phyloP scores from a whole-genome alignment of 2,329 filamentous ascomycete species.

The Xylaria digitata region DNA sequence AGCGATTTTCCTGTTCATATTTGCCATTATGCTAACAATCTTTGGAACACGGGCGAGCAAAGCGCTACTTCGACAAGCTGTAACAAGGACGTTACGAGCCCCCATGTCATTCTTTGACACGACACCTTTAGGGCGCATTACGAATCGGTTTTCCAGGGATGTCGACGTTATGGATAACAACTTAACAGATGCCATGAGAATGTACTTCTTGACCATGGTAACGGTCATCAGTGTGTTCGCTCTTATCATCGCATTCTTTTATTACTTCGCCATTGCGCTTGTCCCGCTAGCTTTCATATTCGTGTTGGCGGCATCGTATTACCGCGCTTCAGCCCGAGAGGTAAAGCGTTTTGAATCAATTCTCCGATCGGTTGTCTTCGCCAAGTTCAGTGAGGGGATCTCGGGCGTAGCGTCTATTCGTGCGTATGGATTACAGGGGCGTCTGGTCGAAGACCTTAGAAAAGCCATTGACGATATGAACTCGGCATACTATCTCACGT shows the following conservation, averaged over 20 bases:
- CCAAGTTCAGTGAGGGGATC: conserved; percentile 90
- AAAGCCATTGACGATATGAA: conserved; percentile 90
- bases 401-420: conserved; percentile 86
- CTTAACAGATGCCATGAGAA: conserved; percentile 87
- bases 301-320: conserved; percentile 85
- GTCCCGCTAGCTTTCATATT: conserved; percentile 79
- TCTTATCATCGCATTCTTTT: conserved; percentile 93
- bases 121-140: conserved; percentile 92
- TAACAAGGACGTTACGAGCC: conserved; percentile 77
- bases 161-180: conserved; percentile 98
- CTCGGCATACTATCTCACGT: conserved; percentile 92
- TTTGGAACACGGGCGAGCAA: conserved; percentile 85
- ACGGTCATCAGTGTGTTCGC: conserved; percentile 87
- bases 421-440: conserved; percentile 83
- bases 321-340: conserved; percentile 89
- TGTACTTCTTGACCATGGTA: conserved; percentile 88
- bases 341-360: conserved; percentile 95
- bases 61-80: conserved; percentile 81
- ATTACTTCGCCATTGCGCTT: conserved; percentile 79
- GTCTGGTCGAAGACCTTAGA: conserved; percentile 77
- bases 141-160: conserved; percentile 94
- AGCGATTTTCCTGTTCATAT: conserved; percentile 80
- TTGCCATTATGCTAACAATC: conserved; percentile 81
- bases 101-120: conserved; percentile 97
- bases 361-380: conserved; percentile 86